Evolutionary conservation across 2,329 filamentous ascomycete genomes (phyloP).

Genomic region (Phialophora tarda): DNA sequence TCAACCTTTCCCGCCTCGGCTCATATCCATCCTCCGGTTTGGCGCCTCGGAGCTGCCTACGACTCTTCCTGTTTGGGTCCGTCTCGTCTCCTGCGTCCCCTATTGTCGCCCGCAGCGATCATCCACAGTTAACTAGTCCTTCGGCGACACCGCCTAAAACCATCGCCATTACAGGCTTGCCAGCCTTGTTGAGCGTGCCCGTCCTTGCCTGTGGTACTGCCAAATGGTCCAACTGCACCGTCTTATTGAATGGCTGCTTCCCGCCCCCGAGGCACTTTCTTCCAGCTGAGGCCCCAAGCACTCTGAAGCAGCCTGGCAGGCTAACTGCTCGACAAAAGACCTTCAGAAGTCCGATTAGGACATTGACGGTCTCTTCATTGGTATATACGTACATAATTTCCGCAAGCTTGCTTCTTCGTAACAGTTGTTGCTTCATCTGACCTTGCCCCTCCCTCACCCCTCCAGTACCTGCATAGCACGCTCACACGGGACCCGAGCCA

Average conservation of each 20-base stretch:
- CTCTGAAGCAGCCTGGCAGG: constrained; percentile 23
- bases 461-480: constrained; percentile 30
- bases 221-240: constrained; percentile 8
- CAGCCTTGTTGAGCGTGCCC: constrained; percentile 6
- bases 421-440: constrained; percentile 27
- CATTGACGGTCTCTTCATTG: constrained; percentile 19
- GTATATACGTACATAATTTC: constrained; percentile 35
- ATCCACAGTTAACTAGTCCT: constrained; percentile 9
- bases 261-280: constrained; percentile 17
- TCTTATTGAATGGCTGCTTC: constrained; percentile 22
- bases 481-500: constrained; percentile 19
- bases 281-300: constrained; percentile 24
- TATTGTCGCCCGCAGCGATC: constrained; percentile 1
- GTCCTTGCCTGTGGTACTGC: constrained; percentile 19
- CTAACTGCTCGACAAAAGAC: constrained; percentile 27
- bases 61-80: constrained; percentile 1
- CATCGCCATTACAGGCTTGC: constrained; percentile 19
- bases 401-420: constrained; percentile 31
- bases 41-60: constrained; percentile 2
- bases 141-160: constrained; percentile 30
- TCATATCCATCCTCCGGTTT: neutral
- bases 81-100: neutral
- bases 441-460: constrained; percentile 7
- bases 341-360: constrained; percentile 29
- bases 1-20: constrained; percentile 14